Conservation (phyloP, 1,139 yeast species). For the Pichia sp. region DNA sequence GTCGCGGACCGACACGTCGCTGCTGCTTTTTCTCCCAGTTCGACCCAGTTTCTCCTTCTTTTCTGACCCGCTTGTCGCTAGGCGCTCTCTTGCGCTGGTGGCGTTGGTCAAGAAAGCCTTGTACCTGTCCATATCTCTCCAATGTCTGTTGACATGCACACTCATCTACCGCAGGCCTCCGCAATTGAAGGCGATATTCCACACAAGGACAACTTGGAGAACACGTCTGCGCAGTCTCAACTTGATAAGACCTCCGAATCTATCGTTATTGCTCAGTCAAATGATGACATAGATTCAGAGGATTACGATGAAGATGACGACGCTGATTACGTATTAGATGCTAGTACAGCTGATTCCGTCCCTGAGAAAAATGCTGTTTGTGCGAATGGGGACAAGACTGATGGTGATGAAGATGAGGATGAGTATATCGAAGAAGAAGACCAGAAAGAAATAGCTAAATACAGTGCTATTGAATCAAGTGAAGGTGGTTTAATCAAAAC, state of each 20-base stretch:
- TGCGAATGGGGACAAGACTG: slow-evolving; percentile 19
- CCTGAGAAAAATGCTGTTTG: slow-evolving; percentile 1
- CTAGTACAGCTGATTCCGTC: background rate
- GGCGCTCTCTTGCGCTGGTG: too few species aligned
- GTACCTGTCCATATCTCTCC: too few species aligned
- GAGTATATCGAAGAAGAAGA: slow-evolving; percentile 27
- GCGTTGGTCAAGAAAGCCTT: too few species aligned
- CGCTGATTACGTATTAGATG: slow-evolving; percentile 24
- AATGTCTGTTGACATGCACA: too few species aligned
- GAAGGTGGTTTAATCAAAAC: slow-evolving; percentile 54
- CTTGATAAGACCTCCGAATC: background rate
- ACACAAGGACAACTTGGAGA: too few species aligned
- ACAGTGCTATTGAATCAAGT: slow-evolving; percentile 41
- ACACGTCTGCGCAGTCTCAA: background rate
- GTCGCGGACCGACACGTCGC: too few species aligned
- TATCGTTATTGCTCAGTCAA: background rate
- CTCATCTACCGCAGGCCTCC: too few species aligned
- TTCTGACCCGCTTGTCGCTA: too few species aligned
- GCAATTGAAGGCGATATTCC: too few species aligned
- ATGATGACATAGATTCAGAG: too few species aligned
- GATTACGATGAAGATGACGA: slow-evolving; percentile 29
- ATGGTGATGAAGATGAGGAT: slow-evolving; percentile 26
- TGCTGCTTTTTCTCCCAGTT: too few species aligned
- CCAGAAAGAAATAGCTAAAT: slow-evolving; percentile 33
- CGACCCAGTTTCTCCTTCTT: too few species aligned